Conservation (phyloP, 2,329 filamentous ascomycete species). For the Phoma herbarum region DNA sequence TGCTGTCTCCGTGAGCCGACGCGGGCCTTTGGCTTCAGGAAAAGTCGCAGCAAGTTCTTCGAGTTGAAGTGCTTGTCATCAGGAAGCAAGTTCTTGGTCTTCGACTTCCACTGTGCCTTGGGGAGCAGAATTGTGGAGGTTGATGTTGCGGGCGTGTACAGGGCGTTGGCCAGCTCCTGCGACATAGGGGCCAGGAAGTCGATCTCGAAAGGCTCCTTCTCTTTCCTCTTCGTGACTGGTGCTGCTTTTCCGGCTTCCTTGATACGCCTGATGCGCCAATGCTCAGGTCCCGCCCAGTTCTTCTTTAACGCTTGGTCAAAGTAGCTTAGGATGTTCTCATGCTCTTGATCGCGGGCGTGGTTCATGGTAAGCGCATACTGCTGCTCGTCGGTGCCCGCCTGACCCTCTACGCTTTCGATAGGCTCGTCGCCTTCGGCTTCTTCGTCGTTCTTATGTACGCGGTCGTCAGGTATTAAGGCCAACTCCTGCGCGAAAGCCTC, state of each 20-base stretch:
- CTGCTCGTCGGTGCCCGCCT: conserved; percentile 66
- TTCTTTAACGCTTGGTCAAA: conserved; percentile 96
- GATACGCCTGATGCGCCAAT: conserved; percentile 96
- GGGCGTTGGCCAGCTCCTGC: conserved; percentile 72
- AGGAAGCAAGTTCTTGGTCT: conserved; percentile 88
- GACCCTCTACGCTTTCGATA: conserved; percentile 57
- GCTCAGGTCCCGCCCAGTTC: conserved; percentile 98
- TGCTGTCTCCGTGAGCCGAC: conserved; percentile 71
- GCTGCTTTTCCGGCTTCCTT: conserved; percentile 73
- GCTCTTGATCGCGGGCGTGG: conserved; percentile 72
- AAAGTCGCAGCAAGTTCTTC: conserved; percentile 84
- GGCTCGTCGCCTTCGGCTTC: conserved; percentile 64
- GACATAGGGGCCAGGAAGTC: conserved; percentile 84
- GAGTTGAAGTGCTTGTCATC: conserved; percentile 99
- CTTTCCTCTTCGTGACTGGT: conserved; percentile 75
- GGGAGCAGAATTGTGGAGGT: conserved; percentile 85
- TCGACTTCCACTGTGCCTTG: conserved; percentile 95
- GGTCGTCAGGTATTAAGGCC: conserved; percentile 84
- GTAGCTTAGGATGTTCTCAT: conserved; percentile 96
- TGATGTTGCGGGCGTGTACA: conserved; percentile 82
- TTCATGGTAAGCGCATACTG: conserved; percentile 84
- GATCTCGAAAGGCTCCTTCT: conserved; percentile 96
- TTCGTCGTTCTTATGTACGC: conserved; percentile 72
- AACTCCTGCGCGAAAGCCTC: conserved; percentile 95
- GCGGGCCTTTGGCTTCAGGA: conserved; percentile 92